These are phyloP conservation scores for Arabidopsis arenosa DNA, from an alignment of 345 rosid genomes.

Conservation along the genomic window DNA sequence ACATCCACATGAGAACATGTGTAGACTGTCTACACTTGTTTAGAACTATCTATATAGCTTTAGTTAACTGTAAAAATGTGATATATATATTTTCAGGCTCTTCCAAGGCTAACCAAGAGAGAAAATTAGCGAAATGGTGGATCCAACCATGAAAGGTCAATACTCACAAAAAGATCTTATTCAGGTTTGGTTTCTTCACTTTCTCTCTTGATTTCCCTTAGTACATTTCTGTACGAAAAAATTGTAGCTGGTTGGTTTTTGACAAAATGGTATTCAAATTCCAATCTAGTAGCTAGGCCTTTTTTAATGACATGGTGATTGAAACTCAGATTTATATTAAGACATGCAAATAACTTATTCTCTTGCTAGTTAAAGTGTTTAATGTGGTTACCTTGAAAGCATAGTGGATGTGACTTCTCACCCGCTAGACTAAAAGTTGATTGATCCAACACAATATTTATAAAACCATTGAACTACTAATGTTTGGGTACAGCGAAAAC, in stretches of 20 bases:
- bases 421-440: background rate
- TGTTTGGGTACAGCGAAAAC: background rate
- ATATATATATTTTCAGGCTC: conserved; percentile 58
- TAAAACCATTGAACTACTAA: background rate
- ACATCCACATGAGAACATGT: background rate
- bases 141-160: conserved; percentile 69
- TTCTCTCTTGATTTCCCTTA: background rate
- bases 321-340: background rate
- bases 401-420: background rate
- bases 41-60: background rate
- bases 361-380: background rate
- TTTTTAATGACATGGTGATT: background rate
- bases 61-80: background rate
- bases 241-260: background rate
- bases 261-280: background rate
- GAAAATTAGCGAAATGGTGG: conserved; percentile 74
- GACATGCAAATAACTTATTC: background rate
- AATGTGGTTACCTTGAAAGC: background rate
- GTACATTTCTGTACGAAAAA: background rate
- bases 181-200: conserved; percentile 55
- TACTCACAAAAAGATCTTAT: conserved; percentile 78
- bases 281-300: background rate
- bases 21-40: background rate
- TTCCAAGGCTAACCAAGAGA: conserved; percentile 85
- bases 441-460: background rate